Evolutionary conservation across 768 basidiomycete species (phyloP).

Genomic region (Russula ochroleuca): DNA sequence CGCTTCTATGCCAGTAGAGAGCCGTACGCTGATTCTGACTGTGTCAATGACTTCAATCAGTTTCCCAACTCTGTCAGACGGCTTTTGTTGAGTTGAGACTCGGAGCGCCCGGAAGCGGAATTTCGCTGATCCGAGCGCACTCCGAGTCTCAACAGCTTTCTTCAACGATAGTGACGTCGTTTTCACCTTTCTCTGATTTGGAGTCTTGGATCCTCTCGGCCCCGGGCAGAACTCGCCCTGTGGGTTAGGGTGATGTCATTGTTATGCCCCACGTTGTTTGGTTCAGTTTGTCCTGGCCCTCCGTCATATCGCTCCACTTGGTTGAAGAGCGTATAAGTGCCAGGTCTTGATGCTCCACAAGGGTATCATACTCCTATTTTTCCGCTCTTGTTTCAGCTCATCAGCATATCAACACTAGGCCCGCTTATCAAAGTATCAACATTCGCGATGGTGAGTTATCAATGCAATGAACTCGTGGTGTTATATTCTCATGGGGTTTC

Average conservation of each 20-base stretch:
- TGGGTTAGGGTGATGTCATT: background rate
- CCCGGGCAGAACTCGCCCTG: background rate
- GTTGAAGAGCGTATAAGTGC: background rate
- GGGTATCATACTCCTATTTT: background rate
- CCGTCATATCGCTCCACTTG: slow-evolving; percentile 9
- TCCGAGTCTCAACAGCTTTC: too few relatives aligned
- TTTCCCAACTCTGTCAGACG: too few relatives aligned
- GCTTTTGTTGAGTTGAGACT: too few relatives aligned
- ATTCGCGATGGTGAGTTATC: slow-evolving; percentile 7
- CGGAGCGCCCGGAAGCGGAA: too few relatives aligned
- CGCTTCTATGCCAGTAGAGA: background rate
- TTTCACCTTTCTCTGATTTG: too few relatives aligned
- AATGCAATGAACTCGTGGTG: background rate
- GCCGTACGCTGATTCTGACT: background rate
- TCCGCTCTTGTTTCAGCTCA: background rate
- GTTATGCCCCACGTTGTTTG: background rate
- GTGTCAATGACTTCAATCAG: too few relatives aligned
- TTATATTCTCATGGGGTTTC: background rate
- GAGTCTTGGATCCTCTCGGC: too few relatives aligned
- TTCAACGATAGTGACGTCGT: too few relatives aligned
- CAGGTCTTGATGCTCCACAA: background rate
- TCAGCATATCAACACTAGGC: too few relatives aligned
- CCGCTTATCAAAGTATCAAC: background rate
- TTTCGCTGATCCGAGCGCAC: too few relatives aligned
- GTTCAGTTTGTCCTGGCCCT: background rate